Percentiles rank a stretch among this genome's conserved stretches.
Evolutionary conservation across 257 asterid genomes (phyloP).

Genomic region (Leonotis leonurus): DNA sequence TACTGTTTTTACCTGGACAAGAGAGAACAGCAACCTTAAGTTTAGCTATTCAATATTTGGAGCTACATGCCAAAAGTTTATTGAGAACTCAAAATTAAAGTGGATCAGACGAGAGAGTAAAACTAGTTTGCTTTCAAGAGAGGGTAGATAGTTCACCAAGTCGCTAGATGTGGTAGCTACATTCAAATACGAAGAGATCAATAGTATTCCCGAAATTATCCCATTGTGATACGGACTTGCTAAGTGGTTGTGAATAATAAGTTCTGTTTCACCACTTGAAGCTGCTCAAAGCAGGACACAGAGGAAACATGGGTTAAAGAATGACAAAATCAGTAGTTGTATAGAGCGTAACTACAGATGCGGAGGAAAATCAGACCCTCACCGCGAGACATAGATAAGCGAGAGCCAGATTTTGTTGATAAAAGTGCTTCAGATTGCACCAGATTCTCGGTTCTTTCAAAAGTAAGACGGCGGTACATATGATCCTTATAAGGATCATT

Average conservation of each 20-base stretch:
- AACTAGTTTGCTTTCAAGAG: too few species aligned
- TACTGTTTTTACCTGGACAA: slow-evolving; percentile 52
- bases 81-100: too few species aligned
- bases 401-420: slow-evolving; percentile 27
- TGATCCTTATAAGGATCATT: slow-evolving; percentile 26
- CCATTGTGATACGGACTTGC: slow-evolving; percentile 93
- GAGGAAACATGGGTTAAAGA: not conserved
- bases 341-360: not conserved
- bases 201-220: slow-evolving; percentile 68
- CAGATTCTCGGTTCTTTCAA: slow-evolving; percentile 60
- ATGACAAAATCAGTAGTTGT: not conserved
- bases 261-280: slow-evolving; percentile 31
- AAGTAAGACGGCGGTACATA: slow-evolving; percentile 74
- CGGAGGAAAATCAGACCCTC: slow-evolving; percentile 15
- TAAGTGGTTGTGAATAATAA: slow-evolving; percentile 66
- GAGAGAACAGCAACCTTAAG: slow-evolving; percentile 11
- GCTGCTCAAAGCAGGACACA: slow-evolving; percentile 28
- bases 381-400: slow-evolving; percentile 23
- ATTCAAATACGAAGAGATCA: slow-evolving; percentile 54
- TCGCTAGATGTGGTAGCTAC: slow-evolving; percentile 31
- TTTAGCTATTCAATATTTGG: not conserved
- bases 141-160: too few species aligned
- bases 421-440: slow-evolving; percentile 95
- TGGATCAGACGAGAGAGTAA: not conserved
- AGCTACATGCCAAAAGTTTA: not conserved